Conservation (phyloP, 2,329 filamentous ascomycete genomes). For the Fusarium humuli region DNA sequence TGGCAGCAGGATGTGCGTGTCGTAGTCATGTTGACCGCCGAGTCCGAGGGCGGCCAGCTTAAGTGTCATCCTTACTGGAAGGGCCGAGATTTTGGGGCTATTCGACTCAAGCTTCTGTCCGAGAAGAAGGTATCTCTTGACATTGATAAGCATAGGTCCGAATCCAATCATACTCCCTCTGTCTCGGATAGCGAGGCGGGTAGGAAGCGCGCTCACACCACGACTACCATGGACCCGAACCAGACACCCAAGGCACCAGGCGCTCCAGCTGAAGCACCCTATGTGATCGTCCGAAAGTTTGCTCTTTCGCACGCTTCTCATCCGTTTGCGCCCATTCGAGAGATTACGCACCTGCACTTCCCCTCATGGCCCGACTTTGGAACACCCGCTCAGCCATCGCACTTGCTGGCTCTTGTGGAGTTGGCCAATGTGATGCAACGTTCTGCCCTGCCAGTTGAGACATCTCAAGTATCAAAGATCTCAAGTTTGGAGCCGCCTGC, state of each 20-base stretch:
- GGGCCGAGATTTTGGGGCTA: constrained; percentile 78
- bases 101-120: constrained; percentile 80
- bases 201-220: constrained; percentile 67
- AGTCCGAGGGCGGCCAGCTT: constrained; percentile 90
- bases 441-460: constrained; percentile 62
- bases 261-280: constrained; percentile 69
- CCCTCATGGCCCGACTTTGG: constrained; percentile 98
- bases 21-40: constrained; percentile 95
- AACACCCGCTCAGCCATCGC: constrained; percentile 86
- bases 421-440: constrained; percentile 81
- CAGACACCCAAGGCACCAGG: constrained; percentile 47
- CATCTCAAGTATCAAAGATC: constrained; percentile 51
- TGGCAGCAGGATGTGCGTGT: constrained; percentile 98
- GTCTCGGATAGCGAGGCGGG: constrained; percentile 53
- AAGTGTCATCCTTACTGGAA: constrained; percentile 98
- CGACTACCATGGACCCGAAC: constrained; percentile 56
- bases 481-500: constrained; percentile 48
- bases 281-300: constrained; percentile 88
- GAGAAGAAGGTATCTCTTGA: constrained; percentile 87
- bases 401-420: constrained; percentile 90
- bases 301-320: constrained; percentile 79
- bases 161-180: constrained; percentile 48
- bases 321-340: constrained; percentile 87
- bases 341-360: constrained; percentile 95
- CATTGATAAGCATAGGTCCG: constrained; percentile 65